phyloP scores from a whole-genome alignment of 306 rosid species.

The Oemleria cerasiformis region DNA sequence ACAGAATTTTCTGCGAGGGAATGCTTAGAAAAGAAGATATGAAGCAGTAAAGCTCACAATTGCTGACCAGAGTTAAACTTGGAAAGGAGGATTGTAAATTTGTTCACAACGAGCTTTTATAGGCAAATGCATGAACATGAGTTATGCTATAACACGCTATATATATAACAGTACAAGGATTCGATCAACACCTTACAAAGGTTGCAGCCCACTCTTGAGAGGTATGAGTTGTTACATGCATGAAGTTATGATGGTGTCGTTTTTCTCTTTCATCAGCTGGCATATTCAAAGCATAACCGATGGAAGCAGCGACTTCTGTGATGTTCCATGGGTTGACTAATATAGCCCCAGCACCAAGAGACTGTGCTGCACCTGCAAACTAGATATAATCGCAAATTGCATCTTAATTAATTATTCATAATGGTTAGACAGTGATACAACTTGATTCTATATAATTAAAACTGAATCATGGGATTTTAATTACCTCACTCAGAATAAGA shows the following conservation, averaged over 20 bases:
- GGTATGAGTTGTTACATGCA: constrained; percentile 91
- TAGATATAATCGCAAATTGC: constrained; percentile 20
- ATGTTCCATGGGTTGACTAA: constrained; percentile 96
- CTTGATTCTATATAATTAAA: background rate
- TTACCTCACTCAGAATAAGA: constrained; percentile 94
- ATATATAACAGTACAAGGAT: constrained; percentile 4
- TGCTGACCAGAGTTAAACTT: too few relatives aligned
- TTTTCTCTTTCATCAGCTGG: constrained; percentile 91
- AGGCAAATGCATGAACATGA: background rate
- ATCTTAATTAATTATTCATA: too few relatives aligned
- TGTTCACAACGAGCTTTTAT: background rate
- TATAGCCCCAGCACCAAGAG: constrained; percentile 96
- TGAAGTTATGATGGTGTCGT: constrained; percentile 85
- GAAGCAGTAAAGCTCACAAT: too few relatives aligned
- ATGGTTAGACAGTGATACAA: background rate
- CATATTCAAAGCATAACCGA: constrained; percentile 88
- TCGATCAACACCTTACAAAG: constrained; percentile 69
- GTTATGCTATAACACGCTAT: constrained; percentile 2
- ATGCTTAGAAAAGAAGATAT: too few relatives aligned
- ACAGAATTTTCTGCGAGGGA: too few relatives aligned
- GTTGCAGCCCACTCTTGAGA: constrained; percentile 99
- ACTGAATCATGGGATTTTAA: constrained; percentile 2
- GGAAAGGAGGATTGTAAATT: too few relatives aligned
- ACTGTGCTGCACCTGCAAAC: constrained; percentile 99
- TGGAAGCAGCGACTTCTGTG: constrained; percentile 89